Percentiles rank a stretch among this genome's conserved stretches.
Evolutionary conservation across 2,329 filamentous ascomycete species (phyloP).

Genomic region (Microsporum canis): DNA sequence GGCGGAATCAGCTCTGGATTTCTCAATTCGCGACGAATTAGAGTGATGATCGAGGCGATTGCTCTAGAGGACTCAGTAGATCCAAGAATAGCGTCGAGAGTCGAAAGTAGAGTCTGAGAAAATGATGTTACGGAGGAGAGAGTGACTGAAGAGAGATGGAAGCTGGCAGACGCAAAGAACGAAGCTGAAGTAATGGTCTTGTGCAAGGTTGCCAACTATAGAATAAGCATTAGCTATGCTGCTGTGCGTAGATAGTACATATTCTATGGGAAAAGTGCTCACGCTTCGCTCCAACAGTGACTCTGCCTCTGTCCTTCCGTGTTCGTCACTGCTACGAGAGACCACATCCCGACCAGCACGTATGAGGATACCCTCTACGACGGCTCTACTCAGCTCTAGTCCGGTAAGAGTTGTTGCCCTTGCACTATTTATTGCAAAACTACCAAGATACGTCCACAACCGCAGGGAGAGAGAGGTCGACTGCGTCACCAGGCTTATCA

Average conservation of each 20-base stretch:
- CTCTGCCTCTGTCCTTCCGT: conserved; percentile 33
- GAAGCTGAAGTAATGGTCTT: conserved; percentile 37
- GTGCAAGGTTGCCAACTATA: conserved; percentile 34
- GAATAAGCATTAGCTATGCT: background rate
- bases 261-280: conserved; percentile 14
- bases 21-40: conserved; percentile 36
- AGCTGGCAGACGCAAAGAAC: conserved; percentile 37
- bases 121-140: conserved; percentile 33
- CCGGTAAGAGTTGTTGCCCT: conserved; percentile 36
- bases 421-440: conserved; percentile 34
- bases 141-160: conserved; percentile 35
- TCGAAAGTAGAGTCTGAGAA: conserved; percentile 36
- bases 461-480: conserved; percentile 36
- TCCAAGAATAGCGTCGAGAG: conserved; percentile 37
- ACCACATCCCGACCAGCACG: conserved; percentile 36
- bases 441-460: conserved; percentile 35
- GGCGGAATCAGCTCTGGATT: conserved; percentile 24
- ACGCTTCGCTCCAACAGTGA: conserved; percentile 37
- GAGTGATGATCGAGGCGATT: conserved; percentile 38
- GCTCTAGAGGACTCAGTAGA: conserved; percentile 40
- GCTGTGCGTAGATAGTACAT: background rate
- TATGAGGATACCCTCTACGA: conserved; percentile 36
- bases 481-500: conserved; percentile 35
- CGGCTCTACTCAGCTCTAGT: conserved; percentile 34
- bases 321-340: conserved; percentile 37